phyloP scores from a whole-genome alignment of 306 rosid genomes.

The Vicia faba region DNA sequence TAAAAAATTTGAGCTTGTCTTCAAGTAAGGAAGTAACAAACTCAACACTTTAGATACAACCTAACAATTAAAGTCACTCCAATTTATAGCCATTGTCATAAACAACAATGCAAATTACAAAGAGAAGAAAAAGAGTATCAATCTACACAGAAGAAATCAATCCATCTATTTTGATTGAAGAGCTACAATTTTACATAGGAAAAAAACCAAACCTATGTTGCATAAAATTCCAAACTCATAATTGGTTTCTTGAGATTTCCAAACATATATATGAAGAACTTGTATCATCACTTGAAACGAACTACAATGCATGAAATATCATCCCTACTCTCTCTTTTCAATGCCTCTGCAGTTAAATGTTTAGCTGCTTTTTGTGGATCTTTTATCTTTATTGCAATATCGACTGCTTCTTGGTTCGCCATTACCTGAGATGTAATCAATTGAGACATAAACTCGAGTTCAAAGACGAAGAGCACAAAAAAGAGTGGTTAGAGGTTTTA shows the following conservation, averaged over 20 bases:
- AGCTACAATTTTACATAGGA: slow-evolving; percentile 50
- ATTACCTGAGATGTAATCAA: slow-evolving; percentile 55
- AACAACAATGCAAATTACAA: slow-evolving; percentile 38
- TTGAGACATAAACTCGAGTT: background rate
- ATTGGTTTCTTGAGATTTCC: slow-evolving; percentile 34
- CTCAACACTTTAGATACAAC: no score
- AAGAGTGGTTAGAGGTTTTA: slow-evolving; percentile 26
- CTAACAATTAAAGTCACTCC: no score
- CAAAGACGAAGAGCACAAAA: background rate
- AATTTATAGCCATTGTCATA: slow-evolving; percentile 19
- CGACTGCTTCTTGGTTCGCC: slow-evolving; percentile 87
- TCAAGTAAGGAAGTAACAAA: no score
- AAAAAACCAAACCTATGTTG: slow-evolving; percentile 34
- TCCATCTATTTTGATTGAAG: slow-evolving; percentile 45
- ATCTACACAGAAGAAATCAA: slow-evolving; percentile 58
- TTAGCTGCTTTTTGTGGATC: slow-evolving; percentile 78
- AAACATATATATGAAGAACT: slow-evolving; percentile 12
- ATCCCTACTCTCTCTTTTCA: slow-evolving; percentile 80
- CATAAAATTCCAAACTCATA: slow-evolving; percentile 46
- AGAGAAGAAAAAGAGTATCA: slow-evolving; percentile 38
- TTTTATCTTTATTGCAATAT: slow-evolving; percentile 63
- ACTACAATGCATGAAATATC: slow-evolving; percentile 85
- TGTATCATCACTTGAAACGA: slow-evolving; percentile 66
- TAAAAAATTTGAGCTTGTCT: no score
- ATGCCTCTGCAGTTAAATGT: slow-evolving; percentile 63